Evolutionary conservation across 805 yeast genomes (phyloP).

Genomic region (Jamesozyma spencerorum): DNA sequence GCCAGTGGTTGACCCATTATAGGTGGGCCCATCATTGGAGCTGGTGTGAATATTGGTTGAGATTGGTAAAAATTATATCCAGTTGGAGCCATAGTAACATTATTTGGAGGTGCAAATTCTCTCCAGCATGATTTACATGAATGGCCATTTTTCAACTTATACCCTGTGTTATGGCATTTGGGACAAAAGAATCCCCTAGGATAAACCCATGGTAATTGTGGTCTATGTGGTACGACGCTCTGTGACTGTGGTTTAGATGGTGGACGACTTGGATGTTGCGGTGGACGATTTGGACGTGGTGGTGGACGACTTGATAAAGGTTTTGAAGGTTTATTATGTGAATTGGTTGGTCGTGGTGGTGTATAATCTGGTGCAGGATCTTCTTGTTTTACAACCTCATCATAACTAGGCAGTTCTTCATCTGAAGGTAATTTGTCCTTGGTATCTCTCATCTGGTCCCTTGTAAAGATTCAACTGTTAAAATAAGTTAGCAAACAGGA

Average conservation of each 20-base stretch:
- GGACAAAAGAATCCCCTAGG: conserved; percentile 54
- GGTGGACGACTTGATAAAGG: neutral
- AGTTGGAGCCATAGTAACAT: conserved; percentile 18
- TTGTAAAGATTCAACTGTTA: too few species aligned
- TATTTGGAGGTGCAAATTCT: conserved; percentile 39
- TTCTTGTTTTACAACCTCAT: conserved; percentile 33
- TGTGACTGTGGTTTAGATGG: conserved; percentile 5
- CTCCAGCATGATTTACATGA: conserved; percentile 67
- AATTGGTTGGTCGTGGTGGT: conserved; percentile 3
- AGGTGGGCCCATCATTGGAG: conserved; percentile 3
- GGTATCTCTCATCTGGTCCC: neutral
- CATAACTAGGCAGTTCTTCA: conserved; percentile 38
- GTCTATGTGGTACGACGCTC: conserved; percentile 1
- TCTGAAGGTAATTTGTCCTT: conserved; percentile 3
- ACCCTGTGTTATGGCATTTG: conserved; percentile 70
- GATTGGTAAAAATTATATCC: conserved; percentile 5
- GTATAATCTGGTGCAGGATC: conserved; percentile 1
- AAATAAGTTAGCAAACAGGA: too few species aligned
- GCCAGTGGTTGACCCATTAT: conserved; percentile 21
- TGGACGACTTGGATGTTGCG: conserved; percentile 9
- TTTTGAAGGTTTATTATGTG: conserved; percentile 1
- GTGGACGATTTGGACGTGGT: conserved; percentile 5
- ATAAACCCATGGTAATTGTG: conserved; percentile 50
- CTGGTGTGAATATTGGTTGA: conserved; percentile 4
- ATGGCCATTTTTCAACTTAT: conserved; percentile 47